A percentile compares a stretch with the other conserved stretches of the same genome.
Evolutionary conservation across 768 basidiomycete genomes (phyloP).

Genomic region (Leucocoprinus sp.): DNA sequence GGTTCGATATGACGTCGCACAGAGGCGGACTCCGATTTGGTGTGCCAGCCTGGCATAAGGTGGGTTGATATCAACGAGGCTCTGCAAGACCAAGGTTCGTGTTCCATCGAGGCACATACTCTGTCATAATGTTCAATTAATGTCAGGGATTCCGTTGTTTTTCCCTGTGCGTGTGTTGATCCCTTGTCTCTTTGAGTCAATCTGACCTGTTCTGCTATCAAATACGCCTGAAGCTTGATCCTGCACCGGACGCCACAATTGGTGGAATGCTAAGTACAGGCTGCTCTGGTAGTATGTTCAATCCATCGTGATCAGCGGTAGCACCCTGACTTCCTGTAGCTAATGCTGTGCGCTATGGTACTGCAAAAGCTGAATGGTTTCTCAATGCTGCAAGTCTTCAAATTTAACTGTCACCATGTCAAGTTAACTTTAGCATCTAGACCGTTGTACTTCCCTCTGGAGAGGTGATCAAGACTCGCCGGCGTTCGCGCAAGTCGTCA

Average conservation of each 20-base stretch:
- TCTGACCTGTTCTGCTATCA: background rate
- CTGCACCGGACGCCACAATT: conserved; percentile 72
- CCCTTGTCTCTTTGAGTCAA: background rate
- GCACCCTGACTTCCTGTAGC: conserved; percentile 27
- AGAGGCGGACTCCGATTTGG: conserved; percentile 66
- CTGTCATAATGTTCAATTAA: background rate
- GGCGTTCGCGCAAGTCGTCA: conserved; percentile 71
- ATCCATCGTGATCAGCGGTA: background rate
- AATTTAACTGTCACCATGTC: background rate
- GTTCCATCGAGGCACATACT: background rate
- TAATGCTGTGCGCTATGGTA: conserved; percentile 81
- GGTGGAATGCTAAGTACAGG: conserved; percentile 86
- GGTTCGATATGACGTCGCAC: background rate
- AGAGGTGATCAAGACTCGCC: conserved; percentile 84
- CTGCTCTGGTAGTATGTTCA: conserved; percentile 64
- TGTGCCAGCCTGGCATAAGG: conserved; percentile 64
- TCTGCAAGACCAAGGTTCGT: conserved; percentile 50
- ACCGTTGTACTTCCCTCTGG: conserved; percentile 87
- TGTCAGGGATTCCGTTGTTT: conserved; percentile 64
- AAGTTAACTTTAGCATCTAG: conserved; percentile 33
- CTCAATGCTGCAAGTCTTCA: conserved; percentile 55
- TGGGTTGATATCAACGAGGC: conserved; percentile 71
- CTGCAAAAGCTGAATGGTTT: conserved; percentile 88
- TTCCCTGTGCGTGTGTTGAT: conserved; percentile 53
- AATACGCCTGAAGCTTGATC: conserved; percentile 50